A percentile compares a stretch with the other conserved stretches of the same genome.
Evolutionary conservation across 257 asterid species (phyloP).

Genomic region (Ballota nigra): DNA sequence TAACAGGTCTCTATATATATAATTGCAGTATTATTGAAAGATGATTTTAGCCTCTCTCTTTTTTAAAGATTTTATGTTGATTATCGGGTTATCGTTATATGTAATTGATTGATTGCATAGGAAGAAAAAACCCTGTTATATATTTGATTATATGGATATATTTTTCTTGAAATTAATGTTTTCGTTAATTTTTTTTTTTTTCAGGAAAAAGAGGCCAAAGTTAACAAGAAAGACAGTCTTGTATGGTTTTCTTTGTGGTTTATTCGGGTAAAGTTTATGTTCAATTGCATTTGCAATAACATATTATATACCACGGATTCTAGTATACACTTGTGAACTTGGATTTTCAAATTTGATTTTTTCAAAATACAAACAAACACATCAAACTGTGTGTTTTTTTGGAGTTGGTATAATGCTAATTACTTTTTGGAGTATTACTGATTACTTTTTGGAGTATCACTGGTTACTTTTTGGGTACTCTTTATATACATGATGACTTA

Average conservation of each 20-base stretch:
- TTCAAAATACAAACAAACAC: too few species aligned
- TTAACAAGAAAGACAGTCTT: slow-evolving; percentile 41
- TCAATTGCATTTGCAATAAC: background rate
- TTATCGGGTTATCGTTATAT: too few species aligned
- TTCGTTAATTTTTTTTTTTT: background rate
- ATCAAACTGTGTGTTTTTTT: too few species aligned
- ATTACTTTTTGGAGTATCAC: too few species aligned
- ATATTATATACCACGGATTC: too few species aligned
- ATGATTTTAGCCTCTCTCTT: background rate
- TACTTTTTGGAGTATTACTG: too few species aligned
- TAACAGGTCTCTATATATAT: too few species aligned
- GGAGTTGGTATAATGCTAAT: too few species aligned
- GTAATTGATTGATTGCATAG: background rate
- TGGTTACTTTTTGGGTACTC: too few species aligned
- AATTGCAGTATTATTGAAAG: too few species aligned
- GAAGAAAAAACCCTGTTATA: background rate
- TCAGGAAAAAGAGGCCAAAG: slow-evolving; percentile 63
- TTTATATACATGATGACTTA: background rate
- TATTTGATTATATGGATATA: background rate
- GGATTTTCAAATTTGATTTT: too few species aligned
- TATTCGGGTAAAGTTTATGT: slow-evolving; percentile 37
- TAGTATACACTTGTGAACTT: too few species aligned
- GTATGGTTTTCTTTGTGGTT: slow-evolving; percentile 52
- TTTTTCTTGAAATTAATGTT: background rate
- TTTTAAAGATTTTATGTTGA: background rate